Base-by-base conservation (phyloP, 495 filamentous ascomycete species). In the Usnea hakonensis region DNA sequence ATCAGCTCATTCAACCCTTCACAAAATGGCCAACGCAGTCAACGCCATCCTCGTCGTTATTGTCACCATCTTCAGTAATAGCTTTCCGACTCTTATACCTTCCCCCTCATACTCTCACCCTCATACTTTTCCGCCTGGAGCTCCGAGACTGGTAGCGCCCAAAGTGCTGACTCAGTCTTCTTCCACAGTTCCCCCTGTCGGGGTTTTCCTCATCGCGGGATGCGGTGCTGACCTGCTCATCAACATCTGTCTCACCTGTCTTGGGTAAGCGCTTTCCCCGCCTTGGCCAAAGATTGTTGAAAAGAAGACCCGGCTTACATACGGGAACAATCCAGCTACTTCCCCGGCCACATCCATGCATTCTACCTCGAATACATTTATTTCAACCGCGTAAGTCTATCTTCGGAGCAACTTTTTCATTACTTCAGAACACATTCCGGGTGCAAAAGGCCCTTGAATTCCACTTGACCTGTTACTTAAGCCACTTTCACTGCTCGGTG, bases 311-410 rank as follows among this genome's bases (percentile, higher is more conserved):
- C 33, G 46, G 23, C 56, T 55, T 26, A 58, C 37, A n/a, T 33
- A 35, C 38, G 4, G 19, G 26, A 28, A 52, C 23, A 6, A 33
- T 36, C 56, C 60, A 90, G 88, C 3, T 88, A 86, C 67, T 71
- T 94, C 59, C 90, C 90, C 1, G 89, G 89, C 9, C 86, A 93
- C 65, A 82, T 96, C 32, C 93, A 96, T 70, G 93, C 90, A 9
- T 95, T 95, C 76, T 97, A 97, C 70, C 67, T 96, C 60, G 85
- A 91, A 74, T 96, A 90, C 68, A 81, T 95, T 55, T 96, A 94
- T 71, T 96, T 87, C 67, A 78, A 89, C 37, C 86, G 88, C 17
- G 46, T 50, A 30, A 28, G 46, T 50, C 5, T 17, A 16, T 50
- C 2, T 17, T 50, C 13, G 13, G 46, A 30, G 2, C 26, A 28